phyloP scores from a whole-genome alignment of 177 flowering plant genomes.

The Vitis hybrid region DNA sequence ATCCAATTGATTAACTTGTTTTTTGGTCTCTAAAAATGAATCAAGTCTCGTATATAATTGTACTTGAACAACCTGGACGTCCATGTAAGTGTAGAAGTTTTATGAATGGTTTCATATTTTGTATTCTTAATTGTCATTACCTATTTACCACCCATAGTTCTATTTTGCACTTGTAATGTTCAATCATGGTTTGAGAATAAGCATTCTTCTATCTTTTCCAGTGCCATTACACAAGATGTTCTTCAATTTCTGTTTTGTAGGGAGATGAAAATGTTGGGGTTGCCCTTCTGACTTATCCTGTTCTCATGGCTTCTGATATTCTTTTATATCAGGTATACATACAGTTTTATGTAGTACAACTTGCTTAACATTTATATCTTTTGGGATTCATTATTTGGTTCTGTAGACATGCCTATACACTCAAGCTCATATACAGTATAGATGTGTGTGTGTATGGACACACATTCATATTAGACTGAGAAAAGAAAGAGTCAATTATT shows the following conservation, averaged over 20 bases:
- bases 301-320: slow-evolving; percentile 96
- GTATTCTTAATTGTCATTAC: neutral
- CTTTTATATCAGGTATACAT: slow-evolving; percentile 82
- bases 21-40: too few relatives aligned
- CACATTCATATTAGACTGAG: too few relatives aligned
- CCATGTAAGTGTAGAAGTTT: too few relatives aligned
- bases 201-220: too few relatives aligned
- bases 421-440: neutral
- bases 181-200: too few relatives aligned
- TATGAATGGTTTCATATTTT: neutral
- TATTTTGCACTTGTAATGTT: neutral
- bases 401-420: neutral
- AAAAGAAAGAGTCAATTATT: too few relatives aligned
- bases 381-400: neutral
- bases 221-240: neutral
- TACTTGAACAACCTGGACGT: too few relatives aligned
- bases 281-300: slow-evolving; percentile 88
- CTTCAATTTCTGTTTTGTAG: slow-evolving; percentile 34
- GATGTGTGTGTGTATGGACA: neutral
- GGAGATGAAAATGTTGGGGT: slow-evolving; percentile 98
- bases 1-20: too few relatives aligned
- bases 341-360: neutral
- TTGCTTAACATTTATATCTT: neutral
- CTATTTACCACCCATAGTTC: neutral
- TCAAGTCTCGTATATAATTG: too few relatives aligned